Percentiles rank a stretch among this genome's conserved stretches.
These are phyloP conservation scores for Fusarium chaquense DNA, from an alignment of 2,329 filamentous ascomycete genomes.

Conservation along the genomic window DNA sequence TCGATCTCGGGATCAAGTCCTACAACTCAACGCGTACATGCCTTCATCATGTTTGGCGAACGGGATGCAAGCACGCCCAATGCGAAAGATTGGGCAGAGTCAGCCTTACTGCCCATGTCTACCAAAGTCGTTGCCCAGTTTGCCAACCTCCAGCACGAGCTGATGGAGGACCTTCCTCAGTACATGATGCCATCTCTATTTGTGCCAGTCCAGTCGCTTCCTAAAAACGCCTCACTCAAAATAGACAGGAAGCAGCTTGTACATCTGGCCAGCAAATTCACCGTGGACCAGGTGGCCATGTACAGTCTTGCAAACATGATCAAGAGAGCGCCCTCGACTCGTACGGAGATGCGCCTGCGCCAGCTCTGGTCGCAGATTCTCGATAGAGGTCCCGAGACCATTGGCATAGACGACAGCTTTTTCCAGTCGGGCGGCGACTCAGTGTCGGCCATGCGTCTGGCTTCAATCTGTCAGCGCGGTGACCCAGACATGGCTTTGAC, in stretches of 20 bases:
- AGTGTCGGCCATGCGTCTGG: conserved; percentile 14
- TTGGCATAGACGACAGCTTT: conserved; percentile 9
- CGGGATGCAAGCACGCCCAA: conserved; percentile 4
- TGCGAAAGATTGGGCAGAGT: conserved; percentile 3
- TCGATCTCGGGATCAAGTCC: background rate
- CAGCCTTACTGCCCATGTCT: conserved; percentile 1
- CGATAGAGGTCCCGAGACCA: background rate
- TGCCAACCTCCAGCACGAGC: conserved; percentile 9
- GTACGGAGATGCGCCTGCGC: conserved; percentile 3
- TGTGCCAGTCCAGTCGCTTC: conserved; percentile 10
- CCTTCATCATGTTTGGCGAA: conserved; percentile 5
- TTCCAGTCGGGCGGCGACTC: conserved; percentile 13
- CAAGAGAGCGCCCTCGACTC: conserved; percentile 12
- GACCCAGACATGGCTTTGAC: conserved; percentile 11
- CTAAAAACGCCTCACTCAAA: conserved; percentile 10
- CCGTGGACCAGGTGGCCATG: conserved; percentile 9
- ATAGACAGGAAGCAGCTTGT: conserved; percentile 11
- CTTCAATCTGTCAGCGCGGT: conserved; percentile 10
- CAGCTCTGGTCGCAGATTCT: conserved; percentile 13
- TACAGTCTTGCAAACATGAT: conserved; percentile 5
- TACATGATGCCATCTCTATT: conserved; percentile 17
- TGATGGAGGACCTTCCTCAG: conserved; percentile 6
- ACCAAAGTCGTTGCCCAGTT: conserved; percentile 9
- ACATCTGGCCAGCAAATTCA: conserved; percentile 6
- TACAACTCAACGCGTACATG: conserved; percentile 5